Evolutionary conservation across 176 grass and related monocot species (phyloP), one percentile per base, ranked within the genome.

Genomic region (Puccinellia tenuiflora): DNA sequence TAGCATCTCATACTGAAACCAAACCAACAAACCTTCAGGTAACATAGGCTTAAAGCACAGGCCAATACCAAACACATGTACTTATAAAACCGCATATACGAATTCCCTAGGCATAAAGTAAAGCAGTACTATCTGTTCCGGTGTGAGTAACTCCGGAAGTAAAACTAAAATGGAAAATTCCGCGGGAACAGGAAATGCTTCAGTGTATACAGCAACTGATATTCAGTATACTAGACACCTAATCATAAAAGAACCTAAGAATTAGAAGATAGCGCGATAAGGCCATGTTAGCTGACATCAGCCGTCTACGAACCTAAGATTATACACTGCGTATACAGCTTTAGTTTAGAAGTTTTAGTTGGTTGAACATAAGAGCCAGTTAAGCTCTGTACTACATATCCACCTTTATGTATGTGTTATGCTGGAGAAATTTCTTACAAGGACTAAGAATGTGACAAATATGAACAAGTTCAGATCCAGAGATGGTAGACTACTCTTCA

Each of bases 1-100:
- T 70, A 92, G 65, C 65, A 85, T 76, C 59, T 99, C 91, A 73
- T 93, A 96, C 96, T 99, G 89, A 85, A 87, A 89, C 57, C 37
- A 73, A 67, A 76, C 24, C 34, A 79, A 52, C 5, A 73, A 81
- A 35, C 15, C 42, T 40, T 86, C 29, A 85, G 53, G 4, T 39
- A 52, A 63, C 43, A 30, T 1, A 54, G 37, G 47, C 7, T 5
- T 12, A 17, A 56, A 66, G 13, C 15, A 75, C 5, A 56, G 21
- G 9, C 29, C 20, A 54, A 46, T 28, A 50, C 25, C 12, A 47
- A 81, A 75, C 34, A 76, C 7, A 30, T 21, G 14, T 26, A 69
- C 2, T 16, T 45, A 71, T 26, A 5, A 48, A 3, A 24, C 34
- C 37, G 37, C 35, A 64, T 0, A 85, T 42, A 50, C 4, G 0